Conservation (phyloP, 495 filamentous ascomycete species). For the Penicillium mononematosum region DNA sequence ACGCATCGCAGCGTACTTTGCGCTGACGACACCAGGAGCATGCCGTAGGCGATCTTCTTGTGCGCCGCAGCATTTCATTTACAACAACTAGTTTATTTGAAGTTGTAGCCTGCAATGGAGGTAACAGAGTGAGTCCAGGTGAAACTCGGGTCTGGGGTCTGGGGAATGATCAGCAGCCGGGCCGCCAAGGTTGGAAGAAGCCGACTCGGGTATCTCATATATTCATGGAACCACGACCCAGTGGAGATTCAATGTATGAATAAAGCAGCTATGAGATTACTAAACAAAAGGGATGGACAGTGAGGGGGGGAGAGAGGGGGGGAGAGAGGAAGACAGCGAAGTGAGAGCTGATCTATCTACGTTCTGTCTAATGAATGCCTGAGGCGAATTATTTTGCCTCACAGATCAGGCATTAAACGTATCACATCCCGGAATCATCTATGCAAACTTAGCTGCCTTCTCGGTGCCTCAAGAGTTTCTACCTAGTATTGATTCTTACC, state of each 20-base stretch:
- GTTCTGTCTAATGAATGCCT: too few relatives aligned
- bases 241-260: too few relatives aligned
- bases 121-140: neutral
- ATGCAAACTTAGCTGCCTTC: neutral
- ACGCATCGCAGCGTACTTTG: constrained; percentile 54
- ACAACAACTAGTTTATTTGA: neutral
- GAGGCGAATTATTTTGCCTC: too few relatives aligned
- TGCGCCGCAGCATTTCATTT: constrained; percentile 29
- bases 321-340: too few relatives aligned
- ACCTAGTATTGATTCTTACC: too few relatives aligned
- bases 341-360: too few relatives aligned
- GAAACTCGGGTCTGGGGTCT: neutral
- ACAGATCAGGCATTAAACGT: too few relatives aligned
- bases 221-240: too few relatives aligned
- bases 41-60: constrained; percentile 42
- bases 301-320: too few relatives aligned
- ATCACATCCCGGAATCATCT: neutral
- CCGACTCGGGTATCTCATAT: neutral
- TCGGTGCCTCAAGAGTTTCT: neutral
- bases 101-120: neutral
- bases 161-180: neutral
- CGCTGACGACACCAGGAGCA: constrained; percentile 51
- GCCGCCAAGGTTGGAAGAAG: neutral
- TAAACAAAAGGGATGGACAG: too few relatives aligned
- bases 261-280: too few relatives aligned